A percentile compares a stretch with the other conserved stretches of the same genome.
These are phyloP conservation scores for Amanita inopinata DNA, from an alignment of 768 basidiomycete genomes.

Conservation along the genomic window DNA sequence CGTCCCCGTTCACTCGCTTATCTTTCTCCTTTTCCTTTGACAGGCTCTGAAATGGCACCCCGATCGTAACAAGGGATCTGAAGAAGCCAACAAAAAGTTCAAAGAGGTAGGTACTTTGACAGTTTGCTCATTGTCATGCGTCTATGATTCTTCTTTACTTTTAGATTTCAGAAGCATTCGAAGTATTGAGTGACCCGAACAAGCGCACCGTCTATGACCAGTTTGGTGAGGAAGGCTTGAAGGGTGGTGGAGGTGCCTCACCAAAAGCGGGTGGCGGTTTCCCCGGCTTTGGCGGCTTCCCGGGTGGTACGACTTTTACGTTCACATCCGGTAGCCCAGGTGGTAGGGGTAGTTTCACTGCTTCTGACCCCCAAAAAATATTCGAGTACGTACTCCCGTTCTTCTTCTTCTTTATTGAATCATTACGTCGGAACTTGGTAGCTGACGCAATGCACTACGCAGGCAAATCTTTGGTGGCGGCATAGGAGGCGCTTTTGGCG, in stretches of 20 bases:
- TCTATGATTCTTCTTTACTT: constrained; percentile 3
- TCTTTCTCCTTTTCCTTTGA: too few species aligned
- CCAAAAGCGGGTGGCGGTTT: constrained; percentile 44
- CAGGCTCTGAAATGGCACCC: constrained; percentile 93
- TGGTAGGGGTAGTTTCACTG: constrained; percentile 48
- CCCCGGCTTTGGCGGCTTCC: constrained; percentile 35
- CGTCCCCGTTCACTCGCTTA: too few species aligned
- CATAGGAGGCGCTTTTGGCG: constrained; percentile 24
- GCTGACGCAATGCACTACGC: too few species aligned
- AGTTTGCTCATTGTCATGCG: background rate
- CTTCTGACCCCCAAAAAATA: constrained; percentile 77
- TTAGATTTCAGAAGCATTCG: constrained; percentile 91
- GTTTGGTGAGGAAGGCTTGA: constrained; percentile 91
- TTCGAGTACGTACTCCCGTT: constrained; percentile 58
- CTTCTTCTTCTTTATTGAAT: background rate
- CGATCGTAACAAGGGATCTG: constrained; percentile 80
- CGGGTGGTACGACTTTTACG: constrained; percentile 41
- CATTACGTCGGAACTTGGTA: constrained; percentile 8
- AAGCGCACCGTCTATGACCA: constrained; percentile 86
- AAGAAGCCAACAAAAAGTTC: constrained; percentile 82
- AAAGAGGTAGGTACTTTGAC: constrained; percentile 57
- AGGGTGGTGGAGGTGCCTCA: constrained; percentile 48
- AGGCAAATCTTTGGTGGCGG: constrained; percentile 53
- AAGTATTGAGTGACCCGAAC: constrained; percentile 83
- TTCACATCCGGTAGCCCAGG: constrained; percentile 45